Percentiles rank a stretch among this genome's conserved stretches.
Conservation (phyloP, 1,284 basidiomycete species). For the Boletus semigastroideus region DNA sequence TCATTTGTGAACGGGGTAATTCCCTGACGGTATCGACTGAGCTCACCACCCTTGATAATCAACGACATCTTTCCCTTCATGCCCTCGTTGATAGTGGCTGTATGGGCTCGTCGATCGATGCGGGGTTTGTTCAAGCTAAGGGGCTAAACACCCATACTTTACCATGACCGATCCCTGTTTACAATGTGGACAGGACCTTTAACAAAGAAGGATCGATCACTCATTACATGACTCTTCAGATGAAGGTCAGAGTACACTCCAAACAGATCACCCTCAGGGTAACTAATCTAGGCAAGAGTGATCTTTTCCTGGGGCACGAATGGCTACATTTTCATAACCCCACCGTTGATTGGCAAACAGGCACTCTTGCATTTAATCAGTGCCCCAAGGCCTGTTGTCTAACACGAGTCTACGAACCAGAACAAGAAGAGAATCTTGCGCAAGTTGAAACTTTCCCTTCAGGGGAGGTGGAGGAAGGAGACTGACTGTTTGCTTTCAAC, state of each 20-base stretch:
- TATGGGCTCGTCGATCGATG: constrained; percentile 23
- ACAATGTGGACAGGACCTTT: constrained; percentile 20
- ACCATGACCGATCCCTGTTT: constrained; percentile 19
- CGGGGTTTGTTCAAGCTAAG: constrained; percentile 14
- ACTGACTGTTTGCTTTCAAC: neutral
- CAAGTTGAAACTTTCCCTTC: neutral
- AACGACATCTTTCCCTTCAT: neutral
- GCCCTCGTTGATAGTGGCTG: constrained; percentile 24
- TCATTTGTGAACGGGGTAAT: neutral
- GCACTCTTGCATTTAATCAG: neutral
- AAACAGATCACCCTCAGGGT: constrained; percentile 1
- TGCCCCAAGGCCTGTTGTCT: neutral
- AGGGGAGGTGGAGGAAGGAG: neutral
- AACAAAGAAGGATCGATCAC: constrained; percentile 21
- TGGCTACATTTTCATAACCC: constrained; percentile 29
- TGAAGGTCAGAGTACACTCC: neutral
- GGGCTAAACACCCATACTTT: constrained; percentile 11
- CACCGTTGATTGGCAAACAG: constrained; percentile 18
- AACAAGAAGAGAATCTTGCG: neutral
- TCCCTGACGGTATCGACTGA: neutral
- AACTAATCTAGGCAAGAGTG: neutral
- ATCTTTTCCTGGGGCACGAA: constrained; percentile 12
- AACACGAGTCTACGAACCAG: neutral
- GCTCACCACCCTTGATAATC: constrained; percentile 3
- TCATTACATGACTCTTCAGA: neutral